These are phyloP conservation scores for Euclidium syriacum DNA, from an alignment of 345 rosid genomes.

Conservation along the genomic window DNA sequence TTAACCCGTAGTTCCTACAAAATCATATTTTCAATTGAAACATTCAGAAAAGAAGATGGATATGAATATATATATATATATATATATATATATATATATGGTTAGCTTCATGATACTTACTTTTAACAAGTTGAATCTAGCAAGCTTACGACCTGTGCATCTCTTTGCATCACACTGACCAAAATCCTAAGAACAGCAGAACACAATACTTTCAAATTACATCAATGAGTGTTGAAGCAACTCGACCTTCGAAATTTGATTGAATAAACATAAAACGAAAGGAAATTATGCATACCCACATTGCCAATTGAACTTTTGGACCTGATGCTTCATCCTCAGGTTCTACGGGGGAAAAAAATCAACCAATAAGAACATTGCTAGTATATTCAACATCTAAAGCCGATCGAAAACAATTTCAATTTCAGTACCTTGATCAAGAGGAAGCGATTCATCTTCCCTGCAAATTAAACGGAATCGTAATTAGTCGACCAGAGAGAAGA, in stretches of 20 bases:
- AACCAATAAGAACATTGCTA: neutral
- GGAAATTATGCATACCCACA: slow-evolving; percentile 67
- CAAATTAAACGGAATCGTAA: neutral
- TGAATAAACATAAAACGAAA: neutral
- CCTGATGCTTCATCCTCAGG: slow-evolving; percentile 50
- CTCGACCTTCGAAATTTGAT: neutral
- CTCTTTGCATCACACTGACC: slow-evolving; percentile 95
- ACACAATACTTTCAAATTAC: slow-evolving; percentile 7
- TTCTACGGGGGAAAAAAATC: slow-evolving; percentile 35
- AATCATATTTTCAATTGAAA: neutral
- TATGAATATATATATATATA: neutral
- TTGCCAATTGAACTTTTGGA: slow-evolving; percentile 79
- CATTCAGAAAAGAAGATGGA: neutral
- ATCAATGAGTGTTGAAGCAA: neutral
- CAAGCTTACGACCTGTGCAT: slow-evolving; percentile 94
- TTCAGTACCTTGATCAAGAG: slow-evolving; percentile 26
- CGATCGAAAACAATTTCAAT: neutral
- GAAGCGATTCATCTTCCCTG: slow-evolving; percentile 33
- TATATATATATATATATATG: neutral
- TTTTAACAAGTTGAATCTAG: slow-evolving; percentile 84
- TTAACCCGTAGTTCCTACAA: slow-evolving; percentile 83
- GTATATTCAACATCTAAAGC: neutral
- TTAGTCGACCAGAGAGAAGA: slow-evolving; percentile 8
- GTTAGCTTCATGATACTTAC: slow-evolving; percentile 55
- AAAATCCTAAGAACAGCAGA: slow-evolving; percentile 57